phyloP scores from a whole-genome alignment of 2,329 filamentous ascomycete genomes.

The Beauveria pseudobassiana region DNA sequence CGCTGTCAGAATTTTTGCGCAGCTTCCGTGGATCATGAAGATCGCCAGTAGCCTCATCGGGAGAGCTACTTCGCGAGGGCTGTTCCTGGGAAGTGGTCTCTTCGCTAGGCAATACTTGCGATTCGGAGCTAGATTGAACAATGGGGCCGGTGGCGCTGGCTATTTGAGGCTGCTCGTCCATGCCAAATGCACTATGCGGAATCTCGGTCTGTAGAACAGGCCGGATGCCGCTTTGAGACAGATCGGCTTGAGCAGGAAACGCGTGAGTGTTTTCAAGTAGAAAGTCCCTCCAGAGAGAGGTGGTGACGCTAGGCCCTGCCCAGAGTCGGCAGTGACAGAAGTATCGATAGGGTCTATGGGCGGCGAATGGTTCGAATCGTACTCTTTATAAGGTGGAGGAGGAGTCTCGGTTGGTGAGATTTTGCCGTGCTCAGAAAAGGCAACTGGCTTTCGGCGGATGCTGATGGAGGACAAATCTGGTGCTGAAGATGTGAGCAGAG shows the following conservation, averaged over 20 bases:
- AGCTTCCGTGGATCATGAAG: slow-evolving; percentile 21
- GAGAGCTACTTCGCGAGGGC: slow-evolving; percentile 7
- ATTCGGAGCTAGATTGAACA: background rate
- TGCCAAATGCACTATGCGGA: background rate
- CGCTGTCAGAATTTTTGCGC: slow-evolving; percentile 23
- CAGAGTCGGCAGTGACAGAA: background rate
- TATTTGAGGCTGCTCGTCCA: slow-evolving; percentile 5
- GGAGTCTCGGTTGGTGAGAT: slow-evolving; percentile 16
- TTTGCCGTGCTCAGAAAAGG: slow-evolving; percentile 14
- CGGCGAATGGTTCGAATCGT: slow-evolving; percentile 7
- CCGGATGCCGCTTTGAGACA: slow-evolving; percentile 2
- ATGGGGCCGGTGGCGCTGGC: background rate
- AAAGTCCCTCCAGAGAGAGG: background rate
- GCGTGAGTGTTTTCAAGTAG: background rate
- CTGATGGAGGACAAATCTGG: slow-evolving; percentile 21
- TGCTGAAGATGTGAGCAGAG: slow-evolving; percentile 28
- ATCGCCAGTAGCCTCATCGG: slow-evolving; percentile 13
- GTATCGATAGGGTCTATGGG: background rate
- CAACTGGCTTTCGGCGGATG: slow-evolving; percentile 20
- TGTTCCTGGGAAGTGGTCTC: slow-evolving; percentile 9
- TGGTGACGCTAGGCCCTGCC: slow-evolving; percentile 3
- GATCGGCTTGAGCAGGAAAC: background rate
- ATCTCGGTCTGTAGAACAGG: slow-evolving; percentile 8
- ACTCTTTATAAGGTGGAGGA: slow-evolving; percentile 14
- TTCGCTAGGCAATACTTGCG: slow-evolving; percentile 9